phyloP scores from a whole-genome alignment of 441 rosid species.

The Manihot esculenta region DNA sequence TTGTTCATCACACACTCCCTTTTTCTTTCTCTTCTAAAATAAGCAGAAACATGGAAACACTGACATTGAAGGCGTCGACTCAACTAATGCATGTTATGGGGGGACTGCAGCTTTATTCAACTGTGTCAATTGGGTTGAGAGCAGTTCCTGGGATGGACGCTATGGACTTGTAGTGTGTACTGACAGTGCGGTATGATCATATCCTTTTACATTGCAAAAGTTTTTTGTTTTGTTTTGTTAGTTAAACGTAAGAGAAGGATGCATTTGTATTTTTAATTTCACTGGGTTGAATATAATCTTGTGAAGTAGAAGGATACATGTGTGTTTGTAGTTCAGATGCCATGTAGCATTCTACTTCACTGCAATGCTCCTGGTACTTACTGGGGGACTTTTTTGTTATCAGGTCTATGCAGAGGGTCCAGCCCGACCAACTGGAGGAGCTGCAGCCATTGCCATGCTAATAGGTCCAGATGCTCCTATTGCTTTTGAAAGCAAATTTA shows the following conservation, averaged over 20 bases:
- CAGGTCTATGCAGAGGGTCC: slow-evolving; percentile 99
- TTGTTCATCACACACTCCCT: slow-evolving; percentile 3
- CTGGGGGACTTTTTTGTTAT: slow-evolving; percentile 22
- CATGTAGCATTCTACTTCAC: not conserved
- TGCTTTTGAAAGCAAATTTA: slow-evolving; percentile 84
- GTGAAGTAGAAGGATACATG: not conserved
- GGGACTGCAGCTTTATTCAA: slow-evolving; percentile 98
- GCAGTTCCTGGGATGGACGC: slow-evolving; percentile 98
- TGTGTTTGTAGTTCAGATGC: not conserved
- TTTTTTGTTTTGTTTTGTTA: not conserved
- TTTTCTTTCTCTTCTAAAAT: slow-evolving; percentile 29
- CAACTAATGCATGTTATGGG: slow-evolving; percentile 96
- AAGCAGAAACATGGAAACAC: slow-evolving; percentile 87
- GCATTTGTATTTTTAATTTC: not conserved
- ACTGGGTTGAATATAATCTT: not conserved
- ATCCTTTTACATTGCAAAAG: not conserved
- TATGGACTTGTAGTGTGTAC: slow-evolving; percentile 94
- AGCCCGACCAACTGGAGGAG: slow-evolving; percentile 99
- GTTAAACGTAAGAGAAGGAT: not conserved
- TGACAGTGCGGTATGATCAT: slow-evolving; percentile 85
- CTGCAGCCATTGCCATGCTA: slow-evolving; percentile 91
- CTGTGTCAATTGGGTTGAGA: slow-evolving; percentile 99
- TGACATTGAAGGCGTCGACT: slow-evolving; percentile 98
- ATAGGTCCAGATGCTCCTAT: slow-evolving; percentile 96
- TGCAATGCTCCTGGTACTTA: slow-evolving; percentile 3